These are phyloP conservation scores for Stellera chamaejasme DNA, from an alignment of 345 rosid species.

Conservation along the genomic window DNA sequence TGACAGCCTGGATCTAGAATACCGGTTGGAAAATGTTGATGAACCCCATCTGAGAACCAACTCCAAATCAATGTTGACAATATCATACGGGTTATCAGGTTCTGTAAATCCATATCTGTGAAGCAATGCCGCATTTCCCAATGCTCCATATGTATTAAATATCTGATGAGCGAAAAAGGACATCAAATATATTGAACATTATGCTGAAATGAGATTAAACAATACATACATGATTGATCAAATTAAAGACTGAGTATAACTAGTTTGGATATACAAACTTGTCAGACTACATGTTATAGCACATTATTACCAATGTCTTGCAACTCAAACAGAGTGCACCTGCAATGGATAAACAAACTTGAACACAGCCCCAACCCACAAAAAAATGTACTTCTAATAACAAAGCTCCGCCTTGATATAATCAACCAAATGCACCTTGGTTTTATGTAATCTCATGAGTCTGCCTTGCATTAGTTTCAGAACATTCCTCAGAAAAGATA, in stretches of 20 bases:
- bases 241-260: neutral
- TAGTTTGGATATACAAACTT: neutral
- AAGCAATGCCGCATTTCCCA: constrained; percentile 87
- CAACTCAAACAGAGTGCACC: neutral
- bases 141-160: constrained; percentile 71
- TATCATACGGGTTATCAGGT: constrained; percentile 54
- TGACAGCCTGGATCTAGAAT: constrained; percentile 56
- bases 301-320: no score
- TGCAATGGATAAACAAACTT: neutral
- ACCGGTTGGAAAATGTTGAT: constrained; percentile 48
- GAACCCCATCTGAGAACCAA: constrained; percentile 63
- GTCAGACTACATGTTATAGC: no score
- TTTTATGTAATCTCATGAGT: neutral
- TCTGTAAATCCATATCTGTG: constrained; percentile 94
- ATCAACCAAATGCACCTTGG: constrained; percentile 2
- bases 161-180: constrained; percentile 29
- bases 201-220: no score
- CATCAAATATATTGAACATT: neutral
- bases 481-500: neutral
- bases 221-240: no score
- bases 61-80: constrained; percentile 80
- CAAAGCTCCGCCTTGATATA: neutral
- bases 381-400: no score
- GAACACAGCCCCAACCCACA: neutral
- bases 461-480: neutral